Evolutionary conservation across 2,329 filamentous ascomycete species (phyloP).

Genomic region (Ascochyta viciae-villosae): DNA sequence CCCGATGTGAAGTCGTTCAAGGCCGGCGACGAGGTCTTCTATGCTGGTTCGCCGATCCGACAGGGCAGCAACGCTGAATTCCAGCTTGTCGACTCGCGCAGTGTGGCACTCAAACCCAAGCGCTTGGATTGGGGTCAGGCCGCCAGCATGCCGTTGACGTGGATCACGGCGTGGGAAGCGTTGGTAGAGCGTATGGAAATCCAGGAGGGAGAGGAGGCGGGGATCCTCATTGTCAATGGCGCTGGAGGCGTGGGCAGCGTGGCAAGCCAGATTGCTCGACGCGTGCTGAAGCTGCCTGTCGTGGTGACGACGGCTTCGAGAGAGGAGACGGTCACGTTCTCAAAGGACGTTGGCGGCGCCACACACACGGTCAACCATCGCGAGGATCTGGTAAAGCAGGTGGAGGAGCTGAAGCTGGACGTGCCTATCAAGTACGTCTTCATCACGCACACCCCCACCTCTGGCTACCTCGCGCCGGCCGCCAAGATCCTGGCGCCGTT

Average conservation of each 20-base stretch:
- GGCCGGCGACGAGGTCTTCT: slow-evolving; percentile 55
- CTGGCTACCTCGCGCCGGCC: slow-evolving; percentile 51
- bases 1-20: slow-evolving; percentile 24
- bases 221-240: slow-evolving; percentile 55
- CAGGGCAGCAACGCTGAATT: slow-evolving; percentile 55
- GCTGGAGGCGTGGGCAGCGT: slow-evolving; percentile 55
- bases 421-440: slow-evolving; percentile 53
- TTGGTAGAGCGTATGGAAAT: slow-evolving; percentile 55
- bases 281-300: slow-evolving; percentile 50
- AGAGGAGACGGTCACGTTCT: slow-evolving; percentile 51
- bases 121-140: slow-evolving; percentile 13
- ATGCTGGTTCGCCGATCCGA: slow-evolving; percentile 48
- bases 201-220: slow-evolving; percentile 43
- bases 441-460: slow-evolving; percentile 51
- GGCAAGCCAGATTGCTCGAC: slow-evolving; percentile 54
- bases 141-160: slow-evolving; percentile 18
- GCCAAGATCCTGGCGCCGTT: slow-evolving; percentile 53
- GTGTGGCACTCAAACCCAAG: slow-evolving; percentile 53
- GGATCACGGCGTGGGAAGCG: slow-evolving; percentile 26
- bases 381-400: slow-evolving; percentile 50
- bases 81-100: slow-evolving; percentile 52
- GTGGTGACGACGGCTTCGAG: slow-evolving; percentile 55
- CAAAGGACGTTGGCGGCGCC: slow-evolving; percentile 54
- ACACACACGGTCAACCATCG: slow-evolving; percentile 53
- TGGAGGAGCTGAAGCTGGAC: slow-evolving; percentile 46